Evolutionary conservation across 2,329 filamentous ascomycete genomes (phyloP).

Genomic region (Cryphonectria carpinicola): DNA sequence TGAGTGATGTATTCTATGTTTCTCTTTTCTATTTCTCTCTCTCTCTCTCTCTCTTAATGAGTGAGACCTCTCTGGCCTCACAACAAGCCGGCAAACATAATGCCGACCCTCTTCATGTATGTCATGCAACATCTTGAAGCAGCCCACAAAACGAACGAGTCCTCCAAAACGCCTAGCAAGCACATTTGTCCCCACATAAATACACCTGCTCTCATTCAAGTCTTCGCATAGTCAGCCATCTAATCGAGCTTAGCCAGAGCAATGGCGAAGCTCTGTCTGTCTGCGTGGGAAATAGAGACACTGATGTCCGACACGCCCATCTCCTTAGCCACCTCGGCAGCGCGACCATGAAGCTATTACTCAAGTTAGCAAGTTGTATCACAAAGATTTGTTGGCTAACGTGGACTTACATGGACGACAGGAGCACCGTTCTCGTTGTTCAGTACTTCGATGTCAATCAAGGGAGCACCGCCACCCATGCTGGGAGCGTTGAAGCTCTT

Average conservation of each 20-base stretch:
- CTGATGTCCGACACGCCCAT: constrained; percentile 86
- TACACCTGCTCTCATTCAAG: neutral
- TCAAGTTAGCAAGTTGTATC: constrained; percentile 43
- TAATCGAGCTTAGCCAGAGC: constrained; percentile 79
- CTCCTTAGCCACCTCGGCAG: constrained; percentile 79
- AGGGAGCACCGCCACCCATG: constrained; percentile 82
- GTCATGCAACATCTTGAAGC: neutral
- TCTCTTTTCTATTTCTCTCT: neutral
- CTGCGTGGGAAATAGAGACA: constrained; percentile 95
- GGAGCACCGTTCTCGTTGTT: constrained; percentile 83
- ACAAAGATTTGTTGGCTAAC: neutral
- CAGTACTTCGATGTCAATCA: constrained; percentile 94
- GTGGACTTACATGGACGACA: constrained; percentile 73
- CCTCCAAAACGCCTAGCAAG: neutral
- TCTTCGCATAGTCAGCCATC: neutral
- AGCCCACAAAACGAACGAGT: neutral
- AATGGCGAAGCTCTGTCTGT: constrained; percentile 91
- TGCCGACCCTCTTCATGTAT: neutral
- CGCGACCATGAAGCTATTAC: constrained; percentile 79
- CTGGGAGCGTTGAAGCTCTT: constrained; percentile 89
- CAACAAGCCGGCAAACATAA: neutral
- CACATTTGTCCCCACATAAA: neutral
- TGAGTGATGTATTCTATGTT: neutral
- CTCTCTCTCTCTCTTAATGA: neutral
- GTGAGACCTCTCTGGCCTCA: neutral